These are phyloP conservation scores for Akebia trifoliata DNA, from an alignment of 164 flowering plant genomes.

Conservation along the genomic window DNA sequence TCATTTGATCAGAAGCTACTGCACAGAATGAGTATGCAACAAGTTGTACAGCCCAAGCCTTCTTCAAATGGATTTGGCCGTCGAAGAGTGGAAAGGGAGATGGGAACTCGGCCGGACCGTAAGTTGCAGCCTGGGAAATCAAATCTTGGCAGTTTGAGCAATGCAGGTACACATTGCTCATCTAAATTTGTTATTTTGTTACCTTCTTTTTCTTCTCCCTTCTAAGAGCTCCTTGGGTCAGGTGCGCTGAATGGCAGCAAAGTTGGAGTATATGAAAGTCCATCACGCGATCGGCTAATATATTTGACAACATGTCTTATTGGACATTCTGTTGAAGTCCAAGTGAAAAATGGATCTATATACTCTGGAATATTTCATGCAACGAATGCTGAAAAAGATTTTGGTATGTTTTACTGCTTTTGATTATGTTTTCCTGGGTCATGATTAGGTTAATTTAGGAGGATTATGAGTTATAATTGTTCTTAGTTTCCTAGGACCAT, in stretches of 20 bases:
- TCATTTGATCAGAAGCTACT: conserved; percentile 13
- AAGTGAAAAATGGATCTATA: conserved; percentile 80
- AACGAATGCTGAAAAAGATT: conserved; percentile 64
- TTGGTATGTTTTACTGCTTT: conserved; percentile 72
- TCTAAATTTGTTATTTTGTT: background rate
- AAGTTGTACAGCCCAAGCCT: conserved; percentile 46
- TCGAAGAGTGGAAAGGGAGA: conserved; percentile 63
- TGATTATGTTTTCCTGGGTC: too few species aligned
- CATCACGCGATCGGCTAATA: conserved; percentile 66
- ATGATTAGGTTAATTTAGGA: too few species aligned
- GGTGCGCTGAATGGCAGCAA: conserved; percentile 40
- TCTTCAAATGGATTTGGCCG: conserved; percentile 71
- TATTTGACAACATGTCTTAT: conserved; percentile 71
- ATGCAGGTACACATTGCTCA: conserved; percentile 37
- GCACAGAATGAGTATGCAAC: conserved; percentile 64
- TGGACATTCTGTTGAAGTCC: conserved; percentile 91
- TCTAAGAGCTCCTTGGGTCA: conserved; percentile 18
- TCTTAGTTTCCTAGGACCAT: too few species aligned
- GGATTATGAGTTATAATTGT: too few species aligned
- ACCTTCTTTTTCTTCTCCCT: background rate
- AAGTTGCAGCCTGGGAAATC: conserved; percentile 54
- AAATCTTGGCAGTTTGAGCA: conserved; percentile 30
- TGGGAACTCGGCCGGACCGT: conserved; percentile 44
- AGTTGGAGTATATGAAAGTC: conserved; percentile 40
- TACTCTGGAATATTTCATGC: conserved; percentile 85